Base-by-base conservation (phyloP, 1,284 basidiomycete species). In the Entoloma clypeatum region DNA sequence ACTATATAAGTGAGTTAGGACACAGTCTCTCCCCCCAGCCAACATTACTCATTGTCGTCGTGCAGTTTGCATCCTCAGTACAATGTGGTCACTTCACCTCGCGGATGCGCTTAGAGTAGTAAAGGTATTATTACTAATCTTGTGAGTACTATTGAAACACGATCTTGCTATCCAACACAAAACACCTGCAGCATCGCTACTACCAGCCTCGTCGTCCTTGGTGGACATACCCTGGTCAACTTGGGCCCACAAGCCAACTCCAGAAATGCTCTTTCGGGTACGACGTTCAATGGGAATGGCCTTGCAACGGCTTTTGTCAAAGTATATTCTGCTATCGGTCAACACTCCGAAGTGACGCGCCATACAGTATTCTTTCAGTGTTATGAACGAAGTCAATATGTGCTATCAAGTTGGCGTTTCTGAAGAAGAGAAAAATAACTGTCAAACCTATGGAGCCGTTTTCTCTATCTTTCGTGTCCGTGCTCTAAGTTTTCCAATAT, bases 401-500 rank as follows among this genome's bases (percentile, higher is more conserved):
- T 39, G 54, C 37, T 8, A 7, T 3, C 7, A 3, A 7, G 3
- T 9, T 18, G 1, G 19, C 7, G 14, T 21, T 13, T 3, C n/a
- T n/a, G n/a, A n/a, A n/a, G n/a, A n/a, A n/a, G n/a, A n/a, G n/a
- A 55, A 69, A 10, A 57, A 63, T 41, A 22, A 47, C 42, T 13
- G 37, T 45, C 48, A 68, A 68, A 40, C 62, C 63, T 38, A 69
- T 67, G 16, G 71, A 68, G 10, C 62, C 68, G 4, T 56, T 70
- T n/a, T 67, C 69, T 1, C 57, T 77, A 10, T 57, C 53, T 1
- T 43, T 67, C 36, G 65, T 69, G 13, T 65, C 70, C 13, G 41
- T 67, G n/a, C 56, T 76, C 8, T 75, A 73, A 72, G 36, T 62
- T 75, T 29, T 62, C 64, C 36, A 75, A 77, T 48, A 60, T 75